Percentiles rank a stretch among this genome's conserved stretches.
These are phyloP conservation scores for Tulasnella sp. DNA, from an alignment of 768 basidiomycete genomes.

Conservation along the genomic window DNA sequence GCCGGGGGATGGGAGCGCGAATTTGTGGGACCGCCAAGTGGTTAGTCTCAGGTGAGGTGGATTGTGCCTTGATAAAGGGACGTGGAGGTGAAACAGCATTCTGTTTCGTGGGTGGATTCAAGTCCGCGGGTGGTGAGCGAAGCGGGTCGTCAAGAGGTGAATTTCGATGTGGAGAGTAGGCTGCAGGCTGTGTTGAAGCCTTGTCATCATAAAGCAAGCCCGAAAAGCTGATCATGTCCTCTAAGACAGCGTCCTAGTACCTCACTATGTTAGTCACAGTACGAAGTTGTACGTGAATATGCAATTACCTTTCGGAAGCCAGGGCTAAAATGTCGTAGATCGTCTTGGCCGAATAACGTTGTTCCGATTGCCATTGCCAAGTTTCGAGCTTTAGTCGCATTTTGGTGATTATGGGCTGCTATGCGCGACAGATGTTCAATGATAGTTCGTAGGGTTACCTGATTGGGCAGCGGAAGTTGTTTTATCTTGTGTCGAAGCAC, in stretches of 20 bases:
- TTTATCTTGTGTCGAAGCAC: constrained; percentile 80
- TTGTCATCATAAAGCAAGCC: constrained; percentile 46
- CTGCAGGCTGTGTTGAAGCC: too few species aligned
- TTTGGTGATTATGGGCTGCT: constrained; percentile 49
- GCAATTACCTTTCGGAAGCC: constrained; percentile 55
- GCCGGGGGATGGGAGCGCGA: too few species aligned
- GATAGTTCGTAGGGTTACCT: constrained; percentile 65
- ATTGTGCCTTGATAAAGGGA: too few species aligned
- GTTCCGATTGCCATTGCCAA: constrained; percentile 81
- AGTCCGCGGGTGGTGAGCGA: too few species aligned
- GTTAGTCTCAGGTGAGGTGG: too few species aligned
- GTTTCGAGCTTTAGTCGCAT: constrained; percentile 92
- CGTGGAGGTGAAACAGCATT: too few species aligned
- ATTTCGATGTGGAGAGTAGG: too few species aligned
- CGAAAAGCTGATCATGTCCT: constrained; percentile 66
- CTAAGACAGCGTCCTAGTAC: constrained; percentile 71
- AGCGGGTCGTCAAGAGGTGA: too few species aligned
- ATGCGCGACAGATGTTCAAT: constrained; percentile 75
- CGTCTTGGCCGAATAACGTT: constrained; percentile 86
- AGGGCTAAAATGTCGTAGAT: constrained; percentile 70
- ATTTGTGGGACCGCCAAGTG: too few species aligned
- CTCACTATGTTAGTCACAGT: too few species aligned
- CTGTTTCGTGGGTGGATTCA: too few species aligned
- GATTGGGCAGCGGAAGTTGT: constrained; percentile 68
- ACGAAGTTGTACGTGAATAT: too few species aligned